Conservation (phyloP, 805 yeast species). For the Hanseniaspora thailandica region DNA sequence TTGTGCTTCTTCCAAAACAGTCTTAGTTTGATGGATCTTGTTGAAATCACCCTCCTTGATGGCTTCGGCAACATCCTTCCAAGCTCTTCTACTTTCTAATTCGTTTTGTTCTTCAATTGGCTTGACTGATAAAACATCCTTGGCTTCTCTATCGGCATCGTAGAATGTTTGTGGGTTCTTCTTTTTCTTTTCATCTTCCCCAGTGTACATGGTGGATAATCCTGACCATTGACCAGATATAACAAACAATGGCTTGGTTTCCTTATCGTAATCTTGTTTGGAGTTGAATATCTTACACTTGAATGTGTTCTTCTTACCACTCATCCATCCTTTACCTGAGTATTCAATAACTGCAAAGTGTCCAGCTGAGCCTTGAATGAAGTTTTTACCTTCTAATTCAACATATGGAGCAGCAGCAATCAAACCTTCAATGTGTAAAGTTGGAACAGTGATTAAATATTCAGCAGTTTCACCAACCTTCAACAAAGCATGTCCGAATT, state of each 20-base stretch:
- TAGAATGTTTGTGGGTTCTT: constrained; percentile 45
- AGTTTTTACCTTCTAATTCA: constrained; percentile 82
- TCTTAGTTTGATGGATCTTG: constrained; percentile 60
- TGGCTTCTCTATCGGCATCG: constrained; percentile 42
- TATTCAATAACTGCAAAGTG: constrained; percentile 61
- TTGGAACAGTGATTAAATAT: constrained; percentile 79
- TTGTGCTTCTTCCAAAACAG: constrained; percentile 71
- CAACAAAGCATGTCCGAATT: constrained; percentile 80
- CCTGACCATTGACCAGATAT: constrained; percentile 91
- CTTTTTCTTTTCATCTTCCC: constrained; percentile 17
- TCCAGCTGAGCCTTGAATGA: constrained; percentile 73
- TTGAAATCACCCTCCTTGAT: constrained; percentile 65
- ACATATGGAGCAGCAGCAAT: constrained; percentile 86
- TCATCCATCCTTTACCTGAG: constrained; percentile 87
- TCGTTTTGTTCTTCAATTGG: constrained; percentile 70
- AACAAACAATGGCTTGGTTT: constrained; percentile 57
- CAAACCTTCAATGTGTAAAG: constrained; percentile 88
- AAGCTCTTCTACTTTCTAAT: constrained; percentile 78
- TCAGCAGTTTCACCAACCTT: constrained; percentile 22
- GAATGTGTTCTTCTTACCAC: constrained; percentile 87
- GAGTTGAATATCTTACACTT: constrained; percentile 69
- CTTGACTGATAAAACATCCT: constrained; percentile 57
- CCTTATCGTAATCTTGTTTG: constrained; percentile 37
- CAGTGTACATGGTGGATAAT: constrained; percentile 40
- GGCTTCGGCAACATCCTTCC: constrained; percentile 84